phyloP scores from a whole-genome alignment of 2,329 filamentous ascomycete species.

The Colletotrichum paranaense region DNA sequence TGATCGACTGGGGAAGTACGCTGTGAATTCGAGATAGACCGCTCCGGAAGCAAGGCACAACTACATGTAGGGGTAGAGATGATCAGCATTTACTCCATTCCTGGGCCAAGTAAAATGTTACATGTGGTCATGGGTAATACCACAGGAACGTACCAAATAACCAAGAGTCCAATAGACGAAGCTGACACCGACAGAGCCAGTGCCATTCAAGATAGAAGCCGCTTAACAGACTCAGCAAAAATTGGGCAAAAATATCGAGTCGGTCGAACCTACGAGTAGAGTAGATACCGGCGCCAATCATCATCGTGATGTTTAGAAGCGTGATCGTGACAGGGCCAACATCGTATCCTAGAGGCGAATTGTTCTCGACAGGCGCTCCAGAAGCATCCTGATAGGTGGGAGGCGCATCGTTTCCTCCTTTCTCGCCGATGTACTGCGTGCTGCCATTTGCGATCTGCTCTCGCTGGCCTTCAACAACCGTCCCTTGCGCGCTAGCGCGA shows the following conservation, averaged over 20 bases:
- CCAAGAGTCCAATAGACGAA: constrained; percentile 75
- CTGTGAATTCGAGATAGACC: constrained; percentile 73
- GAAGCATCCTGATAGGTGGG: constrained; percentile 16
- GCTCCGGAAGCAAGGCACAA: constrained; percentile 59
- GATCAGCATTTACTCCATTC: background rate
- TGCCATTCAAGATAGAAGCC: constrained; percentile 64
- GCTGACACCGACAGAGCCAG: constrained; percentile 70
- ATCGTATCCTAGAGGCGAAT: constrained; percentile 69
- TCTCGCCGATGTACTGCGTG: constrained; percentile 22
- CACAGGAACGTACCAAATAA: constrained; percentile 61
- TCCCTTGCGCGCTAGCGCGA: background rate
- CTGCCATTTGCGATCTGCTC: constrained; percentile 12
- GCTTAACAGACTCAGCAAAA: constrained; percentile 50
- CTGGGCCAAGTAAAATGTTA: no score
- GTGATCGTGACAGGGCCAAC: constrained; percentile 67
- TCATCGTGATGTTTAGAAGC: constrained; percentile 70
- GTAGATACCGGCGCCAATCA: constrained; percentile 72
- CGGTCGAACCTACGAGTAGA: constrained; percentile 57
- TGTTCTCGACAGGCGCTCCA: constrained; percentile 69
- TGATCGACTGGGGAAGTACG: constrained; percentile 74
- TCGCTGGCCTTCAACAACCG: background rate
- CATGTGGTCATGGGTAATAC: no score
- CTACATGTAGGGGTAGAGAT: constrained; percentile 51
- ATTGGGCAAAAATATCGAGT: constrained; percentile 44
- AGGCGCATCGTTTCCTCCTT: constrained; percentile 36